Percentiles rank a stretch among this genome's conserved stretches.
These are phyloP conservation scores for Gymnopilus junonius DNA, from an alignment of 768 basidiomycete species.

Conservation along the genomic window DNA sequence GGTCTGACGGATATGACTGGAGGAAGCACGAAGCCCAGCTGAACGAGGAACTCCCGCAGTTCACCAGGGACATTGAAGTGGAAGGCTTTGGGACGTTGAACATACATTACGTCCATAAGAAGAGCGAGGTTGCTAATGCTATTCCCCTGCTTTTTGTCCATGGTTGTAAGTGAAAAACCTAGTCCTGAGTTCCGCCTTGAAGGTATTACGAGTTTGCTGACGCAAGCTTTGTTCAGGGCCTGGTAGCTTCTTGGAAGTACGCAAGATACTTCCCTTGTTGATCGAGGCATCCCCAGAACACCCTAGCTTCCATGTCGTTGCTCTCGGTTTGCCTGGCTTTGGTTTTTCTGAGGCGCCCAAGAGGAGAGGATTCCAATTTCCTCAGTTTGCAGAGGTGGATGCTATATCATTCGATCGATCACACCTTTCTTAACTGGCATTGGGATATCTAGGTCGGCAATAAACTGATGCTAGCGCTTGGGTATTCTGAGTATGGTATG, in stretches of 20 bases:
- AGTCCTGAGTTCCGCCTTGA: not conserved
- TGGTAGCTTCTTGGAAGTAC: too few relatives aligned
- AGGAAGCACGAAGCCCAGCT: slow-evolving; percentile 54
- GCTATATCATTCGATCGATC: not conserved
- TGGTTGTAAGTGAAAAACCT: slow-evolving; percentile 45
- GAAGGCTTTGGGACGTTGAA: slow-evolving; percentile 46
- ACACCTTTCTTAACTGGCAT: not conserved
- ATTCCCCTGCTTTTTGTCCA: slow-evolving; percentile 53
- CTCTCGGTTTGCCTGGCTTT: slow-evolving; percentile 59
- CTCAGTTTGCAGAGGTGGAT: slow-evolving; percentile 58
- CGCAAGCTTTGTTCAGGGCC: not conserved
- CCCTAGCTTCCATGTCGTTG: slow-evolving; percentile 67
- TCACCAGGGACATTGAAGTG: too few relatives aligned
- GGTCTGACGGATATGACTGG: slow-evolving; percentile 62
- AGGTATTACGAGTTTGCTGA: not conserved
- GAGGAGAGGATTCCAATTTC: slow-evolving; percentile 49
- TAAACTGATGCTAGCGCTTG: slow-evolving; percentile 53
- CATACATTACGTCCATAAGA: slow-evolving; percentile 63
- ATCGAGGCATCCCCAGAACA: slow-evolving; percentile 43
- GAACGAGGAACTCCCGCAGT: too few relatives aligned
- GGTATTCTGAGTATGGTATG: slow-evolving; percentile 53
- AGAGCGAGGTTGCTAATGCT: slow-evolving; percentile 44
- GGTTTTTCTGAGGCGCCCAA: slow-evolving; percentile 62
- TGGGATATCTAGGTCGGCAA: slow-evolving; percentile 38
- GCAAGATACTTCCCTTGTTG: slow-evolving; percentile 60